A percentile compares a stretch with the other conserved stretches of the same genome.
phyloP scores from a whole-genome alignment of 192 early-diverging fungal genomes.

The Entophlyctis luteolus region DNA sequence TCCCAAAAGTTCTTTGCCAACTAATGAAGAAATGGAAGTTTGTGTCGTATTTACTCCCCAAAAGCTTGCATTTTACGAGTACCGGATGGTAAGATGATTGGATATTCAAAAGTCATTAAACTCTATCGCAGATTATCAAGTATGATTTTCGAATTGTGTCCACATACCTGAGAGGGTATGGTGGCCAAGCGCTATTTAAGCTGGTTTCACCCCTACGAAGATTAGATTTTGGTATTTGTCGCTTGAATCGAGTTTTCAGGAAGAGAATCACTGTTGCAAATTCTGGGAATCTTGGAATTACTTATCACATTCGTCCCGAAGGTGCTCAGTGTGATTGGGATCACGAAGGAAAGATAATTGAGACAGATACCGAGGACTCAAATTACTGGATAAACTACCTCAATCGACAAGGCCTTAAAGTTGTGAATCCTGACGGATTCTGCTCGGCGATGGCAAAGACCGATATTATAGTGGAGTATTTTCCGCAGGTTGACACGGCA shows the following conservation, averaged over 20 bases:
- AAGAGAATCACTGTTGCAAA: conserved; percentile 50
- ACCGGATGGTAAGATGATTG: conserved; percentile 26
- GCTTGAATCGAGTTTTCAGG: conserved; percentile 44
- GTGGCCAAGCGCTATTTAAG: conserved; percentile 45
- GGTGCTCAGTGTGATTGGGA: conserved; percentile 45
- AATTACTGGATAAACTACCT: conserved; percentile 35
- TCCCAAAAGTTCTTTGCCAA: conserved; percentile 31
- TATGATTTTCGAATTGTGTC: conserved; percentile 51
- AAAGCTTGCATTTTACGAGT: conserved; percentile 47
- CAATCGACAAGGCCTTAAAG: conserved; percentile 30
- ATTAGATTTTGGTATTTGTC: conserved; percentile 57
- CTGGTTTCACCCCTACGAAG: conserved; percentile 42
- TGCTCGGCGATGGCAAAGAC: conserved; percentile 40
- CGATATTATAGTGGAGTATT: conserved; percentile 45
- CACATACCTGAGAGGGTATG: conserved; percentile 39
- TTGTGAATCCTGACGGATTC: conserved; percentile 49
- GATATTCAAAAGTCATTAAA: background rate
- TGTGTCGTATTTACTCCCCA: conserved; percentile 46
- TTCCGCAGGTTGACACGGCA: conserved; percentile 29
- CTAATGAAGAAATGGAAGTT: conserved; percentile 41
- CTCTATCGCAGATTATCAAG: conserved; percentile 21
- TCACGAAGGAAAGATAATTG: conserved; percentile 23
- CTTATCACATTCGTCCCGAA: conserved; percentile 52
- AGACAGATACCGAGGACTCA: background rate
- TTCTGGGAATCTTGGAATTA: conserved; percentile 52